These are phyloP conservation scores for Zizania latifolia DNA, from an alignment of 176 grass and related monocot genomes.

Conservation along the genomic window DNA sequence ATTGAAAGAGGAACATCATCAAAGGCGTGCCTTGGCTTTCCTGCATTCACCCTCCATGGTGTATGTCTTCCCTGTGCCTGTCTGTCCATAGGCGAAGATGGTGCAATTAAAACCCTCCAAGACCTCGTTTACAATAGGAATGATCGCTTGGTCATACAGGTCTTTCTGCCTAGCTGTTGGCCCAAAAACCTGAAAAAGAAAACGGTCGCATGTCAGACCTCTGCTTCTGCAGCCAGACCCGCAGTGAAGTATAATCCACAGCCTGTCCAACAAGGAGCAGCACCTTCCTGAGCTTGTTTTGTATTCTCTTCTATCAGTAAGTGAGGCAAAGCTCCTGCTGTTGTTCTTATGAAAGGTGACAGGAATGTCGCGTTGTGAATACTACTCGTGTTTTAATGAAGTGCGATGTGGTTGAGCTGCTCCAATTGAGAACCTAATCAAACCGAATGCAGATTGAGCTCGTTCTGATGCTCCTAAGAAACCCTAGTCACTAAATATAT, in stretches of 20 bases:
- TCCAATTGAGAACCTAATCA: background rate
- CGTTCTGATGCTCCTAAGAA: background rate
- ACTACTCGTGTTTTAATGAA: too few species aligned
- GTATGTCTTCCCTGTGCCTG: slow-evolving; percentile 89
- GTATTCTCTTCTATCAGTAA: background rate
- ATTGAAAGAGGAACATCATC: background rate
- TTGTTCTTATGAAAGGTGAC: too few species aligned
- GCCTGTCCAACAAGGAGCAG: background rate
- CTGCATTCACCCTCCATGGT: slow-evolving; percentile 98
- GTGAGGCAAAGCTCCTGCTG: too few species aligned
- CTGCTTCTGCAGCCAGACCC: background rate
- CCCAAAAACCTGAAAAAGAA: slow-evolving; percentile 63
- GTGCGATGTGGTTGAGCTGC: too few species aligned
- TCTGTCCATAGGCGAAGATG: slow-evolving; percentile 96
- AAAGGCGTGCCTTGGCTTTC: slow-evolving; percentile 69
- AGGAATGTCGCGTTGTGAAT: too few species aligned
- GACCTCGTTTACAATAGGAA: slow-evolving; percentile 96
- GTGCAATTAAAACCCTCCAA: slow-evolving; percentile 96
- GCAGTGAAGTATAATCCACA: background rate
- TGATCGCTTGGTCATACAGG: slow-evolving; percentile 85
- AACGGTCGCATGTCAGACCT: background rate
- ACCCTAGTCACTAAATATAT: background rate
- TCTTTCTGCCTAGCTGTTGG: slow-evolving; percentile 72
- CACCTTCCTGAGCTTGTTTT: background rate
- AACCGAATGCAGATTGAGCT: background rate